Base-by-base conservation (phyloP, 208 protist genomes). In the Trypanosoma cruzi region DNA sequence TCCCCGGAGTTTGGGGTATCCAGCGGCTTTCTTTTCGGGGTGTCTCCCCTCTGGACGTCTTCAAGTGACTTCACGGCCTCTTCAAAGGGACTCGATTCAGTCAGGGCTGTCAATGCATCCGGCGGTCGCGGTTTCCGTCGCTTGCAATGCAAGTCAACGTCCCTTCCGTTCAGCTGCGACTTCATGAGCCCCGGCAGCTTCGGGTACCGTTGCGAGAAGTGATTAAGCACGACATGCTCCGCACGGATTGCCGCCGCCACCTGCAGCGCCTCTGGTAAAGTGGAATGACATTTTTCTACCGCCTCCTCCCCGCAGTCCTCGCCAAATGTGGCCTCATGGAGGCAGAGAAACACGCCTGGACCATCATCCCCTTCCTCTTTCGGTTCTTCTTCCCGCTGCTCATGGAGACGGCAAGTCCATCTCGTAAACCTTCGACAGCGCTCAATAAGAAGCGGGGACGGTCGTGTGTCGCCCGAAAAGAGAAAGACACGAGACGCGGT, bases 301-400 rank as follows among this genome's bases (percentile, higher is more conserved):
- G 96, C 96, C 74, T 98, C 89, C 2, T 68, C 81, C 49, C 86
- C 79, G 61, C 85, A 94, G 14, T 85, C 85, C 32, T 93, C 91
- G 24, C 95, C 92, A 59, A 98, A 98, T 4, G 96, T 98, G 22
- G 94, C 94, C 71, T 98, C 96, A 75, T 98, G 96, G 0, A 98
- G 79, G 7, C 95, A 86, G 4, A 98, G 77, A 37, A 89, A 95
- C 1, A 92, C 56, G 46, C 70, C 74, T 32, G 20, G 7, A 14
- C 28, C 37, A 20, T 46, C 16, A 26, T 29, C 16, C 44, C 37
- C n/a, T 58, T 18, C 36, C 20, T 49, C 26, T 20, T 48, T 32
- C 26, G 11, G 28, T n/a, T 37, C n/a, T 13, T 37, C 28, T 18
- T 58, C 14, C 18, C 20, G n/a, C n/a, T 34, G 20, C 0, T 22